Evolutionary conservation across 2,329 filamentous ascomycete species (phyloP), one percentile per base, ranked within the genome.

Genomic region (Tricladium varicosporioides): DNA sequence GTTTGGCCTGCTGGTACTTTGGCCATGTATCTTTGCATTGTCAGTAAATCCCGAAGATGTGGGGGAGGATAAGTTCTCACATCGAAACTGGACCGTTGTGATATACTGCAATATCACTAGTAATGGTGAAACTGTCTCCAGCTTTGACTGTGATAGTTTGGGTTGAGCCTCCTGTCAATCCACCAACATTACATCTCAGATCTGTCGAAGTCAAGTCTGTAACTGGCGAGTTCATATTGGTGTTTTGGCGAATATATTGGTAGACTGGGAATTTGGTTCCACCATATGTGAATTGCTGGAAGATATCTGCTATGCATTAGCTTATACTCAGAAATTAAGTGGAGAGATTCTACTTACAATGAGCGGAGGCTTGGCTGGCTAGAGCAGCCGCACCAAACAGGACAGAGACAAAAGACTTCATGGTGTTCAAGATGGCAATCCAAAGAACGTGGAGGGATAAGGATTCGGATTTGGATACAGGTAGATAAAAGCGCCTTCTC

Each of bases 171-270:
- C 64, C 59, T 0, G 47, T 57, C 5, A 48, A 47, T 1, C 73
- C 72, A 55, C 66, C 66, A 7, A 73, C 70, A 67, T 80, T 79
- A 68, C 76, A 80, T 49, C 76, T 57, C 48, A 67, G 46, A 57
- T 67, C 65, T 42, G 51, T 64, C 9, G 60, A 63, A 8, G 55
- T 59, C 19, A 65, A 52, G 33, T 61, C 63, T 9, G 70, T 72
- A 10, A 86, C 64, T 5, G 75, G 75, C 60, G 85, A 74, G 50
- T 79, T 76, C 66, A 84, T 82, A 19, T 69, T 69, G 18, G 63
- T 65, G 44, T 69, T 70, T 32, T 71, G 71, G n/a, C 74, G 70
- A 5, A 84, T 83, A 15, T 80, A 78, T 18, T 70, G 65, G 65
- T 84, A 86, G 1, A 73, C 78, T 2, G 66, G 51, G 36, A 61